These are phyloP conservation scores for Nannizziopsis arthrosporioides DNA, from an alignment of 2,329 filamentous ascomycete genomes.

Conservation along the genomic window DNA sequence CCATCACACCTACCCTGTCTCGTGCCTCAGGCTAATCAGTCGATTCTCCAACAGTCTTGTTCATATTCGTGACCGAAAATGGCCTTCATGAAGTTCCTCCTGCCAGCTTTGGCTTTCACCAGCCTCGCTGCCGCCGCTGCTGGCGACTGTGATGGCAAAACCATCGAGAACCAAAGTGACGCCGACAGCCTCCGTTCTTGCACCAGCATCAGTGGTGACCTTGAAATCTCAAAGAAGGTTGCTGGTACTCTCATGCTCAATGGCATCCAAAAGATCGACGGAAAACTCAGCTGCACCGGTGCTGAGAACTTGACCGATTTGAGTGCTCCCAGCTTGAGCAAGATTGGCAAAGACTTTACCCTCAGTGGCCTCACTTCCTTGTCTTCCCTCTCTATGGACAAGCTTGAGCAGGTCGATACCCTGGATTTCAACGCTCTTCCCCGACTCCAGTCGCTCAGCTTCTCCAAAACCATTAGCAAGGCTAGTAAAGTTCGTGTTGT, in stretches of 20 bases:
- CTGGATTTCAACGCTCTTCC: conserved; percentile 65
- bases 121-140: conserved; percentile 30
- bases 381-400: conserved; percentile 53
- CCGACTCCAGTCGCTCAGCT: conserved; percentile 47
- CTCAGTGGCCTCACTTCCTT: conserved; percentile 59
- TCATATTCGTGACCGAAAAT: conserved; percentile 28
- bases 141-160: conserved; percentile 17
- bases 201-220: conserved; percentile 54
- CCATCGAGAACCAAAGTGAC: conserved; percentile 49
- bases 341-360: conserved; percentile 58
- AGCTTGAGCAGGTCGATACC: conserved; percentile 52
- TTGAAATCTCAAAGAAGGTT: conserved; percentile 51
- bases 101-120: conserved; percentile 45
- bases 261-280: conserved; percentile 49
- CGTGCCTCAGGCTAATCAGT: neutral
- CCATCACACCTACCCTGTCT: neutral
- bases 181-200: conserved; percentile 56
- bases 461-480: conserved; percentile 54
- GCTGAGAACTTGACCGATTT: conserved; percentile 55
- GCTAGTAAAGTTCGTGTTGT: conserved; percentile 60
- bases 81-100: conserved; percentile 44
- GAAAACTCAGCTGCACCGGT: conserved; percentile 41
- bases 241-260: conserved; percentile 50
- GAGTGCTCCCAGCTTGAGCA: conserved; percentile 47
- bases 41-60: neutral